Conservation (phyloP, 441 rosid genomes). For the Euphorbia celastroides region DNA sequence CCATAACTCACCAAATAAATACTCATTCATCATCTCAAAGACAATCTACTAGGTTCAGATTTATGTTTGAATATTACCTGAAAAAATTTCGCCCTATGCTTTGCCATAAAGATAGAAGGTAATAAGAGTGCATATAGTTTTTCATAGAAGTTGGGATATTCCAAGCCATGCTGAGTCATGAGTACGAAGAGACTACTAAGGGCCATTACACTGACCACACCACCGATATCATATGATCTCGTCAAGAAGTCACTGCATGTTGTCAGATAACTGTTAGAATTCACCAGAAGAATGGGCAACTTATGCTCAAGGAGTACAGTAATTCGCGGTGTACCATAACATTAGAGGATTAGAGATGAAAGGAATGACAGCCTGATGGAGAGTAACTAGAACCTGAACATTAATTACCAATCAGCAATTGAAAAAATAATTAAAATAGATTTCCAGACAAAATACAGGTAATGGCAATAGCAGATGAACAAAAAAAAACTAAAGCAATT, state of each 20-base stretch:
- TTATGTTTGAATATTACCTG: conserved; percentile 44
- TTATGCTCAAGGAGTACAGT: conserved; percentile 11
- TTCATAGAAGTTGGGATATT: conserved; percentile 84
- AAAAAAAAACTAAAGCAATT: not conserved
- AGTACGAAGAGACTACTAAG: conserved; percentile 90
- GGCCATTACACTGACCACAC: conserved; percentile 94
- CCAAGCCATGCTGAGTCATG: conserved; percentile 82
- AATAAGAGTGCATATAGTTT: conserved; percentile 70
- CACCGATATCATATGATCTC: conserved; percentile 87
- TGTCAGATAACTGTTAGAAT: conserved; percentile 12
- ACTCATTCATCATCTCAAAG: not conserved
- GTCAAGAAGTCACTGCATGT: conserved; percentile 83
- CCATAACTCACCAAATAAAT: not conserved
- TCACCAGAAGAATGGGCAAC: not conserved
- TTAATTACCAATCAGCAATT: conserved; percentile 19
- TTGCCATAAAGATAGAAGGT: conserved; percentile 84
- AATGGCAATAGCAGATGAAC: not conserved
- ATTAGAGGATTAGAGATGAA: conserved; percentile 68
- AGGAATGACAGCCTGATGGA: conserved; percentile 75
- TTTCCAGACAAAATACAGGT: not conserved
- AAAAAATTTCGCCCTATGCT: conserved; percentile 82
- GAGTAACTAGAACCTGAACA: conserved; percentile 70
- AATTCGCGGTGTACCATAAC: conserved; percentile 50
- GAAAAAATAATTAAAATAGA: not conserved
- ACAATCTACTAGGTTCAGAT: not conserved